A percentile compares a stretch with the other conserved stretches of the same genome.
These are phyloP conservation scores for Verticillium zaregamsianum DNA, from an alignment of 2,329 filamentous ascomycete species.

Conservation along the genomic window DNA sequence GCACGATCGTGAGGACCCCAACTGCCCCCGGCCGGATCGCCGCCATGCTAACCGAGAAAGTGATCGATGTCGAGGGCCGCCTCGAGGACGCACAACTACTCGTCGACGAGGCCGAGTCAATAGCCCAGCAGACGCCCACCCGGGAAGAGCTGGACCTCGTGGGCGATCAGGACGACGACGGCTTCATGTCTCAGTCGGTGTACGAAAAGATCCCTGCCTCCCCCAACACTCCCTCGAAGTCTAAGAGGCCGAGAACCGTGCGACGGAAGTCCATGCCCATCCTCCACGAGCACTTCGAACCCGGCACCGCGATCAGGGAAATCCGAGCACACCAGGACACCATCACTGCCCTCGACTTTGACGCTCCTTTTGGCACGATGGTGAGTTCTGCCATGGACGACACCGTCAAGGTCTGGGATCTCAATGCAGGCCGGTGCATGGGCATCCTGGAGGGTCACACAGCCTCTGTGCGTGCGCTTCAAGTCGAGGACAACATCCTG, in stretches of 20 bases:
- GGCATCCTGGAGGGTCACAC: constrained; percentile 90
- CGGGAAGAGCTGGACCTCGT: constrained; percentile 50
- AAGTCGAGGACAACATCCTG: constrained; percentile 93
- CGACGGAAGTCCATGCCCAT: constrained; percentile 87
- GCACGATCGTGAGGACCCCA: constrained; percentile 67
- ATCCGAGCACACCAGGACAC: constrained; percentile 83
- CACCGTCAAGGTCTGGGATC: constrained; percentile 91
- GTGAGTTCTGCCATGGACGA: constrained; percentile 91
- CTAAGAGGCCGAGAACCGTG: constrained; percentile 51
- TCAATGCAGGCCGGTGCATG: constrained; percentile 89
- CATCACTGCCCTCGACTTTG: constrained; percentile 90
- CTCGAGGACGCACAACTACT: constrained; percentile 59
- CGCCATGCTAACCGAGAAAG: constrained; percentile 27
- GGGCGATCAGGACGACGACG: constrained; percentile 43
- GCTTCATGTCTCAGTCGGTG: constrained; percentile 96
- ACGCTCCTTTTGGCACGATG: constrained; percentile 94
- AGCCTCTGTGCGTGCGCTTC: constrained; percentile 85
- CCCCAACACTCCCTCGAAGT: constrained; percentile 43
- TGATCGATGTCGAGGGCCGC: constrained; percentile 58
- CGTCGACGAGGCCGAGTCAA: constrained; percentile 53
- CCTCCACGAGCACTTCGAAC: constrained; percentile 89
- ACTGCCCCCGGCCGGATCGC: neutral
- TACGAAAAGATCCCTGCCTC: constrained; percentile 80
- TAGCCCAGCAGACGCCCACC: constrained; percentile 48
- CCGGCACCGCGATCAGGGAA: constrained; percentile 83